Evolutionary conservation across 2,329 filamentous ascomycete genomes (phyloP).

Genomic region (Colletotrichum plurivorum): DNA sequence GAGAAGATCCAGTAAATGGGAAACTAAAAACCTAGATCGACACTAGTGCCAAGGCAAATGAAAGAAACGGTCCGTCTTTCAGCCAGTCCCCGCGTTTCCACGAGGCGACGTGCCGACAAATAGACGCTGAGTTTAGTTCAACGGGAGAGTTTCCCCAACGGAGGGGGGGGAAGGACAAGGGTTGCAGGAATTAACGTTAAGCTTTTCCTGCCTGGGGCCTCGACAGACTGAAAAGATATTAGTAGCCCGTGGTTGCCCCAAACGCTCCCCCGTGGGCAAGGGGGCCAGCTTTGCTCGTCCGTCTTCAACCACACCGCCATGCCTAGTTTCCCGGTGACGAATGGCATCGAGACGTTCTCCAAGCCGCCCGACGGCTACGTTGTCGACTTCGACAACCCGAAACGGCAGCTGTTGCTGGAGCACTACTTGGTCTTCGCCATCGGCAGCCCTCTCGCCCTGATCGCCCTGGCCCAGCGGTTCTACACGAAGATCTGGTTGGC

Average conservation of each 20-base stretch:
- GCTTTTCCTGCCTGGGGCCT: neutral
- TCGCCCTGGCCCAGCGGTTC: constrained; percentile 41
- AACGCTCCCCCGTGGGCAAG: no score
- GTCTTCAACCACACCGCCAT: constrained; percentile 17
- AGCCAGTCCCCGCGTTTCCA: no score
- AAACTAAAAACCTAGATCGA: no score
- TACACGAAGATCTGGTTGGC: constrained; percentile 48
- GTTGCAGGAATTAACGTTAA: neutral
- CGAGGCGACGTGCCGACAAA: neutral
- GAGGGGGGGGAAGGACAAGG: neutral
- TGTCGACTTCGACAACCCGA: constrained; percentile 46
- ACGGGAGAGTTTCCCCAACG: neutral
- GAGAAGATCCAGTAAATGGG: no score
- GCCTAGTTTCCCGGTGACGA: constrained; percentile 24
- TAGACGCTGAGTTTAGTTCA: neutral
- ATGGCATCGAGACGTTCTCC: constrained; percentile 25
- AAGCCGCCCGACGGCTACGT: constrained; percentile 42
- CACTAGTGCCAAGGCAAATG: no score
- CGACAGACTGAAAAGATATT: neutral
- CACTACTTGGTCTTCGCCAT: constrained; percentile 44
- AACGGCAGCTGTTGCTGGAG: constrained; percentile 40
- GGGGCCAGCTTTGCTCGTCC: neutral
- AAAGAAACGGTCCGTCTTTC: no score
- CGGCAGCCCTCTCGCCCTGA: constrained; percentile 36
- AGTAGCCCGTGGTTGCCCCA: neutral